Base-by-base conservation (phyloP, 2,329 filamentous ascomycete species). In the Exophiala sp. region DNA sequence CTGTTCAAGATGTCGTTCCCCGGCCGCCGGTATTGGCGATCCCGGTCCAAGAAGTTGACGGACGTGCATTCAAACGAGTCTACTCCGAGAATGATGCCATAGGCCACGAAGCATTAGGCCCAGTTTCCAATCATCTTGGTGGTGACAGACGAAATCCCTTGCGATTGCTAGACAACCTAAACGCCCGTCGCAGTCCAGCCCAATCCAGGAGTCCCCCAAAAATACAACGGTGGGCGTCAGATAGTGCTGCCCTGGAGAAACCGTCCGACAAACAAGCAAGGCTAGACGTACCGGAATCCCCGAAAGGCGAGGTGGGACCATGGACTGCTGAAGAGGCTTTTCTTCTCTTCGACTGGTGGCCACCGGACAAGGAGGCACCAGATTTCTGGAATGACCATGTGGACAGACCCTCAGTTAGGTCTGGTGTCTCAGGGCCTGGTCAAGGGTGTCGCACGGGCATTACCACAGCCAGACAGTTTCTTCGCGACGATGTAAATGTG, bases 321-420 rank as follows among this genome's bases (percentile, higher is more conserved):
- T 73, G 59, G 59, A 61, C 53, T 13, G 13, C 43, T 2, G 50
- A 53, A 13, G 59, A 61, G 45, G 56, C 59, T 13, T 61, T 56
- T 53, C 44, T 60, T 10, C 44, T 61, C n/a, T 61, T 61, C 43
- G 55, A 58, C 38, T 54, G 52, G 50, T 61, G 59, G 59, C 59
- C 59, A 8, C 24, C 53, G 7, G 53, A 45, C 13, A 42, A 52
- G 21, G 30, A 46, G 22, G 58, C 52, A 45, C 58, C 58, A 4
- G 52, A 18, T 10, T 57, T 48, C 14, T 57, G 54, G 54, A 30
- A 37, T 37, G 29, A 7, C 7, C 34, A 18, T 19, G 34, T 37
- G 34, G 19, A 37, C 34, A 24, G 35, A 18, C 13, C 27, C 3
- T 29, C 6, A 4, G 13, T 43, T 2, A n/a, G 19, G 2, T 27